Conservation (phyloP, 1,284 basidiomycete genomes). For the Mrakiaceae sp. region DNA sequence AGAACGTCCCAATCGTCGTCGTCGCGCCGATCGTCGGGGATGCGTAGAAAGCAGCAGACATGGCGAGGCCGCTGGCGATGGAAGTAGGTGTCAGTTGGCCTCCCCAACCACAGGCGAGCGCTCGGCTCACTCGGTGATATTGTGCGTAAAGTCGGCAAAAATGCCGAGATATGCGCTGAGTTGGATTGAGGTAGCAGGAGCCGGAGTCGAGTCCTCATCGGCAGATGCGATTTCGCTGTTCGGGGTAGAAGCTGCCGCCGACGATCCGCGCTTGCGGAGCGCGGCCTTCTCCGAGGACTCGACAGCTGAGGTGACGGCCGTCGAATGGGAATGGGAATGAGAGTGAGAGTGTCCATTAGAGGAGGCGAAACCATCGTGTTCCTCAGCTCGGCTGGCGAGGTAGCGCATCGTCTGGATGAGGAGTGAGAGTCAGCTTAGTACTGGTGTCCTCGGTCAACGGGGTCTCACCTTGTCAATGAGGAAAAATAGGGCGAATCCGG, state of each 20-base stretch:
- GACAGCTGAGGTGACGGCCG: conserved; percentile 17
- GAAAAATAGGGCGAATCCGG: conserved; percentile 76
- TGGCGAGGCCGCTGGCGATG: conserved; percentile 29
- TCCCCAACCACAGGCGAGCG: conserved; percentile 40
- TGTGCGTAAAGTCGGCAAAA: conserved; percentile 23
- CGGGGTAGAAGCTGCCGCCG: conserved; percentile 33
- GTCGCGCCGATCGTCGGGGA: conserved; percentile 78
- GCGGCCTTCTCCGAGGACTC: conserved; percentile 54
- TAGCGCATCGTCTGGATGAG: conserved; percentile 7
- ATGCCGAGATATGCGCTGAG: conserved; percentile 44
- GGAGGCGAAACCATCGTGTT: not conserved
- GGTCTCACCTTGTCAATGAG: conserved; percentile 70
- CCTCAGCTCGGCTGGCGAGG: conserved; percentile 13
- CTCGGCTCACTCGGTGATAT: conserved; percentile 58
- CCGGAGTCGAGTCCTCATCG: not conserved
- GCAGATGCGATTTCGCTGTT: not conserved
- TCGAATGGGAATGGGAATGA: conserved; percentile 31
- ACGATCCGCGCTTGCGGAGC: conserved; percentile 34
- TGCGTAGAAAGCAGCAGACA: conserved; percentile 84
- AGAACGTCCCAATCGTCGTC: conserved; percentile 56
- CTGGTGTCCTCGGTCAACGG: no score
- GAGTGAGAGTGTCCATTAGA: conserved; percentile 39
- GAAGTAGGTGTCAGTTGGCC: not conserved
- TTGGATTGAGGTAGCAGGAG: conserved; percentile 38
- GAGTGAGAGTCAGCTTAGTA: not conserved